Evolutionary conservation across 1,139 yeast genomes (phyloP).

Genomic region (Candida smagusa): DNA sequence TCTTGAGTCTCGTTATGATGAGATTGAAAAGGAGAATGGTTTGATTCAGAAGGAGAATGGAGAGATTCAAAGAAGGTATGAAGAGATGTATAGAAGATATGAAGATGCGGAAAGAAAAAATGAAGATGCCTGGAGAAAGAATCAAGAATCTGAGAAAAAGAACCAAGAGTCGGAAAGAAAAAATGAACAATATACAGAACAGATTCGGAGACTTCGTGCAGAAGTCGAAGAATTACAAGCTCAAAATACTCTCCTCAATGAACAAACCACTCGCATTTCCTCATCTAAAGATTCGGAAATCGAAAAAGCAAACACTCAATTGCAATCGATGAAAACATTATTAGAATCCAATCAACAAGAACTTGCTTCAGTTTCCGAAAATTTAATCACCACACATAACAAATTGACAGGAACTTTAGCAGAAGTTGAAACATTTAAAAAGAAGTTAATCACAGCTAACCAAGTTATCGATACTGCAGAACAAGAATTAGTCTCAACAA

Average conservation of each 20-base stretch:
- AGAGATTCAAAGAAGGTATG: too few relatives aligned
- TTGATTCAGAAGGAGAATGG: too few relatives aligned
- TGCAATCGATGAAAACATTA: neutral
- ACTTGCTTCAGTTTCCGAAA: neutral
- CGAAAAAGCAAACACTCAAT: neutral
- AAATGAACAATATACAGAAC: neutral
- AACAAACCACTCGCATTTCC: neutral
- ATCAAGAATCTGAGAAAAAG: neutral
- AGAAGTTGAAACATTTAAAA: neutral
- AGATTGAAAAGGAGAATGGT: neutral
- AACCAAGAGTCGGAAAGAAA: neutral
- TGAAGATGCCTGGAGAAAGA: neutral
- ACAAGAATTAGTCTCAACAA: neutral
- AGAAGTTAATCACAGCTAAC: neutral
- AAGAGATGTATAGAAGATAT: too few relatives aligned
- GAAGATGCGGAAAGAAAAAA: too few relatives aligned
- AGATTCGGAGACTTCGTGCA: neutral
- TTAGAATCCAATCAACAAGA: neutral
- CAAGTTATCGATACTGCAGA: neutral
- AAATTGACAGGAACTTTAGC: too few relatives aligned
- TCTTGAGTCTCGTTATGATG: neutral
- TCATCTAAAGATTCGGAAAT: neutral
- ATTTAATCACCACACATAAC: too few relatives aligned
- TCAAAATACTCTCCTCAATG: neutral
- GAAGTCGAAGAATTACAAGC: conserved; percentile 4